phyloP scores from a whole-genome alignment of 2,329 filamentous ascomycete genomes.

The Fusarium neocosmosporiellum region DNA sequence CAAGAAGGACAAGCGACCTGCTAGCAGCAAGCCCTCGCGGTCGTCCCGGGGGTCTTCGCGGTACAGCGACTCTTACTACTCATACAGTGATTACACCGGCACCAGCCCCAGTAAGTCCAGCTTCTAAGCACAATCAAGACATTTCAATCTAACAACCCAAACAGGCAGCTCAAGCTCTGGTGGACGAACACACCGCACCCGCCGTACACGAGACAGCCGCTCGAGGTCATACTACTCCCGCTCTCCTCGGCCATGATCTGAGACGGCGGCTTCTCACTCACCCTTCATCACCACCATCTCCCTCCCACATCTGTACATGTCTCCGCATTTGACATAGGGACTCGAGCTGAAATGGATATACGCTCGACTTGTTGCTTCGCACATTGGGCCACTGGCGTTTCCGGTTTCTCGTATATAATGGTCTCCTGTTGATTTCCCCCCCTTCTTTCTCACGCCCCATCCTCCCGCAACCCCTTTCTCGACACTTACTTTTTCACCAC shows the following conservation, averaged over 20 bases:
- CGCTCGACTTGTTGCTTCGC: constrained; percentile 33
- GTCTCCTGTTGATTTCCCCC: constrained; percentile 10
- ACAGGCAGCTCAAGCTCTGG: constrained; percentile 61
- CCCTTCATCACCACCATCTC: constrained; percentile 18
- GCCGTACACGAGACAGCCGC: constrained; percentile 48
- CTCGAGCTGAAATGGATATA: constrained; percentile 34
- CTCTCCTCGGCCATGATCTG: constrained; percentile 36
- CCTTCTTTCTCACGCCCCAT: background rate
- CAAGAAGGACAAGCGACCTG: constrained; percentile 61
- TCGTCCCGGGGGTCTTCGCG: constrained; percentile 56
- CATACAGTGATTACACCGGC: constrained; percentile 61
- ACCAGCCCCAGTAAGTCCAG: constrained; percentile 63
- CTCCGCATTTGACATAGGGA: constrained; percentile 33
- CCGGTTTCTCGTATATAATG: constrained; percentile 38
- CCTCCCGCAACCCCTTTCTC: constrained; percentile 4
- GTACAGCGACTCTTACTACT: constrained; percentile 66
- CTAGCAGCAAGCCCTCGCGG: constrained; percentile 51
- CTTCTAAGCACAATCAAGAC: background rate
- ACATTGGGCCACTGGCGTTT: constrained; percentile 42
- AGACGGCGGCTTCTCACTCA: constrained; percentile 12
- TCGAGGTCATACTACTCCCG: constrained; percentile 49
- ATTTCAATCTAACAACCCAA: constrained; percentile 33
- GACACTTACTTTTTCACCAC: constrained; percentile 8
- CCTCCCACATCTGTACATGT: constrained; percentile 38
- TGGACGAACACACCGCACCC: constrained; percentile 53